Percentiles rank a stretch among this genome's conserved stretches.
Evolutionary conservation across 1,139 yeast genomes (phyloP).

Genomic region (Yamadazyma oceani): DNA sequence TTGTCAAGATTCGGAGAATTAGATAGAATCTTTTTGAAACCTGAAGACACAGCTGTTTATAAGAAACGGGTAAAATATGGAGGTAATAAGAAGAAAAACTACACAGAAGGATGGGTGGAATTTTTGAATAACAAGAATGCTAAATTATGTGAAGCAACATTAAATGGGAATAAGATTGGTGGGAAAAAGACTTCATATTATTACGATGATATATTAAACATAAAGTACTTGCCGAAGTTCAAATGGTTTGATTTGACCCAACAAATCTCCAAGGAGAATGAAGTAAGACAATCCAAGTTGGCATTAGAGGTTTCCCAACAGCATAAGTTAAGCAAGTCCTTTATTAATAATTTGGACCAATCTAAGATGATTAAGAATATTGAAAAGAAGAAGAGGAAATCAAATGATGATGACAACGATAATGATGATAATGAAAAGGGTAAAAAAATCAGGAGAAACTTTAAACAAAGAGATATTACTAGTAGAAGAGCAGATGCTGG

Average conservation of each 20-base stretch:
- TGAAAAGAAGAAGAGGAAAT: conserved; percentile 48
- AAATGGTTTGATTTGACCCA: conserved; percentile 95
- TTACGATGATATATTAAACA: conserved; percentile 89
- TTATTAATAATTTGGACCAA: conserved; percentile 79
- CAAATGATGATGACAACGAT: conserved; percentile 17
- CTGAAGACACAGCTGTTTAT: conserved; percentile 71
- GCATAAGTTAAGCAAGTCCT: conserved; percentile 79
- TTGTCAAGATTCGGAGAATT: conserved; percentile 80
- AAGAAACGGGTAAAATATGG: conserved; percentile 77
- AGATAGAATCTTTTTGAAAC: conserved; percentile 82
- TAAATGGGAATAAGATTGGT: conserved; percentile 87
- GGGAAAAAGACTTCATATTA: conserved; percentile 92
- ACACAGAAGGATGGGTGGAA: conserved; percentile 97
- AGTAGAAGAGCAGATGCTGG: conserved; percentile 67
- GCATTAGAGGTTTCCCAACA: conserved; percentile 89
- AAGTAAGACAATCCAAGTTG: conserved; percentile 81
- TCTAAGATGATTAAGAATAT: conserved; percentile 79
- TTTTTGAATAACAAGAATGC: conserved; percentile 83
- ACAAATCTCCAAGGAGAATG: conserved; percentile 89
- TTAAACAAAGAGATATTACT: conserved; percentile 63
- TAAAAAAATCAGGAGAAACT: conserved; percentile 48
- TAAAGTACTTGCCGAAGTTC: conserved; percentile 86
- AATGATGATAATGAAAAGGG: conserved; percentile 14
- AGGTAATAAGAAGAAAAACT: conserved; percentile 89
- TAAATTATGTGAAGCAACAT: conserved; percentile 78